Evolutionary conservation across 2,329 filamentous ascomycete species (phyloP), one percentile per base, ranked within the genome.

Genomic region (Graphilbum sp.): DNA sequence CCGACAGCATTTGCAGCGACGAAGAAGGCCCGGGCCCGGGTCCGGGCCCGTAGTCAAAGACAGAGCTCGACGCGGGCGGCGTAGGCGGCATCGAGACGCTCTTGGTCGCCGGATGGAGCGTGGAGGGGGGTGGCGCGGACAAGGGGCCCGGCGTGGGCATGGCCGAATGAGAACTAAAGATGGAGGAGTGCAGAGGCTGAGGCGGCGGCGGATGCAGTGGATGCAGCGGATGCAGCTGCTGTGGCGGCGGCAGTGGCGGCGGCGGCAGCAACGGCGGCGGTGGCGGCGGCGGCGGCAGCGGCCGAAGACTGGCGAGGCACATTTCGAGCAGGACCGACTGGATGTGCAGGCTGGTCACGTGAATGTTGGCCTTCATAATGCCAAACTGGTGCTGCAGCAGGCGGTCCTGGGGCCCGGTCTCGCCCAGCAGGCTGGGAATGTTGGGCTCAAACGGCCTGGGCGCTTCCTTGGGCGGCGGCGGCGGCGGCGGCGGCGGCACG

Each of bases 361-460:
- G 45, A 13, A 50, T 46, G 31, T 50, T 50, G 15, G 45, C 43
- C 34, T 46, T 43, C 49, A 49, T 49, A 24, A 48, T 46, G 6
- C 47, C 45, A 34, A 49, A 48, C 27, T 29, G 27, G 13, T 29
- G 27, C 4, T 6, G 6, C 27, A 29, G 27, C 27, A 29, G 27
- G 11, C 27, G 7, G 27, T 29, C 27, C 27, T 29, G 4, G 7
- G 27, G 10, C 11, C 7, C 27, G 27, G 27, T 12, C 7, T 25
- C 23, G 23, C 7, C 23, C 23, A 25, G 12, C n/a, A n/a, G n/a
- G n/a, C n/a, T n/a, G n/a, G n/a, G n/a, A n/a, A n/a, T n/a, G n/a
- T n/a, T n/a, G n/a, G n/a, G n/a, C n/a, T n/a, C n/a, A n/a, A n/a
- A n/a, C n/a, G n/a, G n/a, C n/a, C n/a, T n/a, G n/a, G n/a, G n/a